Percentiles rank a stretch among this genome's conserved stretches.
Evolutionary conservation across 2,329 filamentous ascomycete species (phyloP).

Genomic region (Atkinsonella hypoxylon): DNA sequence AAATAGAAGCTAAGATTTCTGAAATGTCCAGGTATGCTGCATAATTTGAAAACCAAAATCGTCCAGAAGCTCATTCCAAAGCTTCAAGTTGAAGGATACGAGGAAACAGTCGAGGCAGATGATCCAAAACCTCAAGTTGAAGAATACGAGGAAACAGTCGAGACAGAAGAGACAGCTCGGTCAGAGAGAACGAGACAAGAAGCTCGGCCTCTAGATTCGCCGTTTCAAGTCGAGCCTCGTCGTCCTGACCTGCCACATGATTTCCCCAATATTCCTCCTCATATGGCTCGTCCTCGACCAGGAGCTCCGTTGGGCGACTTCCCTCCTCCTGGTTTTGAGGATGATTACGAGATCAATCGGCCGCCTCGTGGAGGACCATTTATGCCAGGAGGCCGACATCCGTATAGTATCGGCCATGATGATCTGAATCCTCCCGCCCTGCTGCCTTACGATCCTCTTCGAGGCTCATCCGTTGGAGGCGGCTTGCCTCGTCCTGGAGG

Average conservation of each 20-base stretch:
- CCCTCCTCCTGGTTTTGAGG: slow-evolving; percentile 81
- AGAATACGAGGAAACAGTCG: slow-evolving; percentile 48
- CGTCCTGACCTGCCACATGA: slow-evolving; percentile 56
- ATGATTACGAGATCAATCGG: slow-evolving; percentile 74
- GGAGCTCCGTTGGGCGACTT: slow-evolving; percentile 61
- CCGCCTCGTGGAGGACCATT: slow-evolving; percentile 27
- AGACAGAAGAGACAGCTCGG: slow-evolving; percentile 29
- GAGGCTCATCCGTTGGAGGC: slow-evolving; percentile 51
- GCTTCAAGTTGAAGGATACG: slow-evolving; percentile 66
- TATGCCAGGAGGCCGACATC: slow-evolving; percentile 37
- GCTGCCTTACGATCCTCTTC: slow-evolving; percentile 72
- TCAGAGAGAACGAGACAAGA: slow-evolving; percentile 28
- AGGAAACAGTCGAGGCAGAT: slow-evolving; percentile 41
- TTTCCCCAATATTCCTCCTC: slow-evolving; percentile 51
- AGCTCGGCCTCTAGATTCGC: slow-evolving; percentile 21
- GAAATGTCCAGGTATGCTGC: slow-evolving; percentile 44
- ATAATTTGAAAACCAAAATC: slow-evolving; percentile 63
- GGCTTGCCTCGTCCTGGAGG: slow-evolving; percentile 47
- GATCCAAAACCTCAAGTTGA: too few species aligned
- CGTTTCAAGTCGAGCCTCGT: slow-evolving; percentile 31
- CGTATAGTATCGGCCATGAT: slow-evolving; percentile 65
- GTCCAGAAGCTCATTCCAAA: slow-evolving; percentile 75
- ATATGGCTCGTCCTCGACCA: slow-evolving; percentile 44
- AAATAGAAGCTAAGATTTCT: too few species aligned
- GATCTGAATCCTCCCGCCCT: slow-evolving; percentile 82